Conservation (phyloP, 208 protist species). For the Naegleria fowleri region DNA sequence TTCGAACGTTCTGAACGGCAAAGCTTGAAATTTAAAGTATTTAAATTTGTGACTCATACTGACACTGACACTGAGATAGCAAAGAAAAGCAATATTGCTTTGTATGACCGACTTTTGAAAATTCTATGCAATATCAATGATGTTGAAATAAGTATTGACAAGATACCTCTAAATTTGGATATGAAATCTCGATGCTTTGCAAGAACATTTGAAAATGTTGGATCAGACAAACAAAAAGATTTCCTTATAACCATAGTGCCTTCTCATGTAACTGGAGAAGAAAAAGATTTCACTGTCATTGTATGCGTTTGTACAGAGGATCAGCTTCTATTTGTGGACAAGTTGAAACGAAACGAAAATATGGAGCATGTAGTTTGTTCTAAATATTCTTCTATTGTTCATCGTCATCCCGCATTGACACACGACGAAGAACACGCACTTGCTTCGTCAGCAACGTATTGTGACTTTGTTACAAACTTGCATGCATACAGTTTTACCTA, state of each 20-base stretch:
- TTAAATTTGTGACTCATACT: neutral
- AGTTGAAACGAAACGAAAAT: neutral
- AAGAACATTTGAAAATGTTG: neutral
- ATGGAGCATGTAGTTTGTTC: neutral
- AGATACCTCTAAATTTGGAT: neutral
- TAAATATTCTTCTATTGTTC: neutral
- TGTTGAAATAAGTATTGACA: neutral
- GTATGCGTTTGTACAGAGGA: neutral
- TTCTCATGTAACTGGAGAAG: neutral
- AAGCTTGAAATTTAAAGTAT: neutral
- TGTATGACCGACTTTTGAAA: neutral
- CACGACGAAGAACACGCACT: neutral
- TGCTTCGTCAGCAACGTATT: neutral
- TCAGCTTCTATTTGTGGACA: neutral
- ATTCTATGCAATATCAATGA: neutral
- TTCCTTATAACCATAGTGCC: neutral
- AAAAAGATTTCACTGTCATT: neutral
- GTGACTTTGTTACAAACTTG: neutral
- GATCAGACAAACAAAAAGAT: neutral
- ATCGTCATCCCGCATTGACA: neutral
- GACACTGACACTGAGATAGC: neutral
- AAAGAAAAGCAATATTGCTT: neutral
- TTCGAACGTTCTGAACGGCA: neutral
- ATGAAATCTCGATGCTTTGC: neutral
- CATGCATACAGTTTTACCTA: constrained; percentile 6